Conservation (phyloP, 2,329 filamentous ascomycete species). For the Colletotrichum cereale region DNA sequence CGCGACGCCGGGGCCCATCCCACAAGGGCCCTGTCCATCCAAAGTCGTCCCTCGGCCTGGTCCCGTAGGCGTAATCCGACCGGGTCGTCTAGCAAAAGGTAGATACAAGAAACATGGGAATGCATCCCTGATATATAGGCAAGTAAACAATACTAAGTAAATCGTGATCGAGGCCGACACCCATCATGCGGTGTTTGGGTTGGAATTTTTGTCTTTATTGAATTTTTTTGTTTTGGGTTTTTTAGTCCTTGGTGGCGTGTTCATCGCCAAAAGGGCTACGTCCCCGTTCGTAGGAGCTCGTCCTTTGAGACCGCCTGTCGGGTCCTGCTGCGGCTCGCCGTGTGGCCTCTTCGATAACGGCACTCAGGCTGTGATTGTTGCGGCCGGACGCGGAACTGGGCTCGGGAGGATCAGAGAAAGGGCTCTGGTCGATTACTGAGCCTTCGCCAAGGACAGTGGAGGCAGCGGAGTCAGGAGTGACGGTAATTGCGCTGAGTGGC, state of each 20-base stretch:
- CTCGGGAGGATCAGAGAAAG: constrained; percentile 69
- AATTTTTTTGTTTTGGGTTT: not conserved
- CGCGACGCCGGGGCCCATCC: constrained; percentile 37
- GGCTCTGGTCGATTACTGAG: constrained; percentile 64
- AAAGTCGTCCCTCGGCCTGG: constrained; percentile 39
- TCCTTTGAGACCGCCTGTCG: constrained; percentile 45
- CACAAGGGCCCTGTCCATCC: constrained; percentile 37
- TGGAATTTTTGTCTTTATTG: not conserved
- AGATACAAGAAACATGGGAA: constrained; percentile 38
- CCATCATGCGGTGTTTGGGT: constrained; percentile 24
- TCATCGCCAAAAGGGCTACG: constrained; percentile 70
- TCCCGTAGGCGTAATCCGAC: constrained; percentile 35
- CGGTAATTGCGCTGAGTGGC: constrained; percentile 41
- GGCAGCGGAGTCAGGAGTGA: constrained; percentile 56
- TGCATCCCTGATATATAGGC: constrained; percentile 40
- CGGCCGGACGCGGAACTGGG: constrained; percentile 45
- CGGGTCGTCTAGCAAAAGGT: constrained; percentile 39
- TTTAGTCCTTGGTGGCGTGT: constrained; percentile 65
- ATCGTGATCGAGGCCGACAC: constrained; percentile 34
- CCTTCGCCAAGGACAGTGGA: constrained; percentile 63
- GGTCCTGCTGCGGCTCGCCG: constrained; percentile 51
- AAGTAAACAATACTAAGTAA: constrained; percentile 30
- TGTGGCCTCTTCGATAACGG: constrained; percentile 67
- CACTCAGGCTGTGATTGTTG: constrained; percentile 63
- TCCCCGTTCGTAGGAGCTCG: constrained; percentile 47